phyloP scores from a whole-genome alignment of 805 yeast genomes.

The Wickerhamomyces sydowiorum region DNA sequence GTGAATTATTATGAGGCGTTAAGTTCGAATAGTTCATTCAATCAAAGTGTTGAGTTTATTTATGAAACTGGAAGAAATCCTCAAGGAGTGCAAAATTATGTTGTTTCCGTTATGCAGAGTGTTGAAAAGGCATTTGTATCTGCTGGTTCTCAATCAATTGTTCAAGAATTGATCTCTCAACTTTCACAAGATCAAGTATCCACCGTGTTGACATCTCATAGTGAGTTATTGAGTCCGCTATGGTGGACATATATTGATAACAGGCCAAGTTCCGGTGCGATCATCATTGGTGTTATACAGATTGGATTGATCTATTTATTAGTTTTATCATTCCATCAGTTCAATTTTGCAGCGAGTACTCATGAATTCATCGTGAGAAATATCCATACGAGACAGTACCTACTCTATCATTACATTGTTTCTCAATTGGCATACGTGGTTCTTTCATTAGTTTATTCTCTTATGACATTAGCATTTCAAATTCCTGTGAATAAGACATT shows the following conservation, averaged over 20 bases:
- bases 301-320: constrained; percentile 64
- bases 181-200: constrained; percentile 3
- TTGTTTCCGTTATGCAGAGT: constrained; percentile 32
- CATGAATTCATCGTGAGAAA: constrained; percentile 39
- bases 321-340: constrained; percentile 64
- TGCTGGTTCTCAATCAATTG: constrained; percentile 18
- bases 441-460: constrained; percentile 46
- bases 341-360: constrained; percentile 46
- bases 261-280: constrained; percentile 37
- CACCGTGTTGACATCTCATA: constrained; percentile 23
- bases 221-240: constrained; percentile 14
- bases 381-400: constrained; percentile 33
- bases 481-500: constrained; percentile 44
- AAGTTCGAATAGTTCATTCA: constrained; percentile 6
- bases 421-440: constrained; percentile 46
- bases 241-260: constrained; percentile 29
- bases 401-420: constrained; percentile 40
- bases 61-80: constrained; percentile 61
- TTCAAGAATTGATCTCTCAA: constrained; percentile 8
- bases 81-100: constrained; percentile 32
- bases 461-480: constrained; percentile 59
- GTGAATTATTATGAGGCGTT: constrained; percentile 16
- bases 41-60: constrained; percentile 26
- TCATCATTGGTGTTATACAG: constrained; percentile 53
- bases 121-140: constrained; percentile 8